Evolutionary conservation across 805 yeast genomes (phyloP).

Genomic region (Candida ponderosae): DNA sequence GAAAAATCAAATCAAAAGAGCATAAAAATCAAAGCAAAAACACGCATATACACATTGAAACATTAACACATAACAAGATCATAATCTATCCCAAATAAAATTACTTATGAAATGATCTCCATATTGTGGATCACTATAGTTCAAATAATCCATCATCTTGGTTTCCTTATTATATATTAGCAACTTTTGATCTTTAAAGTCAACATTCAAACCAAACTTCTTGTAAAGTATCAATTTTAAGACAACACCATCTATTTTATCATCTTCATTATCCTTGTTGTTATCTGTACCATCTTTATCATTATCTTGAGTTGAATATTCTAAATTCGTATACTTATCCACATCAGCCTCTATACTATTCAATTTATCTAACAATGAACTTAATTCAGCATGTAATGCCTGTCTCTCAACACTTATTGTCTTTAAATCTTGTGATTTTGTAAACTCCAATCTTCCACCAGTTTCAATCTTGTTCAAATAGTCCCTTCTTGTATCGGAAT

Average conservation of each 20-base stretch:
- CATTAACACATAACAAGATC: neutral
- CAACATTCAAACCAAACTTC: conserved; percentile 48
- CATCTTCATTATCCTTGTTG: too few species aligned
- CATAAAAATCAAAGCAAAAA: neutral
- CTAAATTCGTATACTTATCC: conserved; percentile 17
- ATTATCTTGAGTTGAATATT: conserved; percentile 18
- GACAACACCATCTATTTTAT: conserved; percentile 7
- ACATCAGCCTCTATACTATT: conserved; percentile 26
- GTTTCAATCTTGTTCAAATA: conserved; percentile 23
- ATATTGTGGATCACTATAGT: conserved; percentile 41
- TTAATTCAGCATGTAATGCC: conserved; percentile 27
- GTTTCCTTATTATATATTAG: conserved; percentile 41
- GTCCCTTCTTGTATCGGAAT: conserved; percentile 22
- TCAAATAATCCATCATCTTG: conserved; percentile 40
- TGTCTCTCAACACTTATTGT: conserved; percentile 38
- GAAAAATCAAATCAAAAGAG: too few species aligned
- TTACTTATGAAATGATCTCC: conserved; percentile 67
- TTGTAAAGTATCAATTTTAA: conserved; percentile 54
- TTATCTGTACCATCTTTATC: conserved; percentile 33
- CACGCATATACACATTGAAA: neutral
- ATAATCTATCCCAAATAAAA: conserved; percentile 67
- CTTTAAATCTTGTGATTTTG: conserved; percentile 44
- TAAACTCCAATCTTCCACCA: conserved; percentile 38
- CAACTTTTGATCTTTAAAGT: conserved; percentile 33
- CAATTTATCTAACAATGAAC: conserved; percentile 28